phyloP scores from a whole-genome alignment of 2,329 filamentous ascomycete species.

The Epichloe sibirici region DNA sequence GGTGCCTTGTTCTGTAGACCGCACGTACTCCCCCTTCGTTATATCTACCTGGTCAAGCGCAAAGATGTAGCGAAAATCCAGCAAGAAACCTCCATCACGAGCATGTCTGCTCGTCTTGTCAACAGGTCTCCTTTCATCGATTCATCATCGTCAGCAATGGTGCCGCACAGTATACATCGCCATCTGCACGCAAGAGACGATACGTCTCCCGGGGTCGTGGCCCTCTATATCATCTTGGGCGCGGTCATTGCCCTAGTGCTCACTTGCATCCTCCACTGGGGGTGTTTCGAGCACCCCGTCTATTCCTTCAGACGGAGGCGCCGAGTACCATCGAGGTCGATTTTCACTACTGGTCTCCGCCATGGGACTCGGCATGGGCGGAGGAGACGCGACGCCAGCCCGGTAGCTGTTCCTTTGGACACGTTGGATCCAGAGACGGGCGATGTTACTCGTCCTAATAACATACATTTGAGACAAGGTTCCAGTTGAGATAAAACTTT shows the following conservation, averaged over 20 bases:
- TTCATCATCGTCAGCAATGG: background rate
- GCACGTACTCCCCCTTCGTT: too few relatives aligned
- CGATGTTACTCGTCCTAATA: background rate
- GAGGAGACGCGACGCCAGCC: background rate
- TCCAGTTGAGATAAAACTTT: too few relatives aligned
- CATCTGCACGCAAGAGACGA: background rate
- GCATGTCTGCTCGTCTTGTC: background rate
- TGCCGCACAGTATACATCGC: background rate
- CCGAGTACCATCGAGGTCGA: background rate
- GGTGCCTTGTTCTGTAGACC: too few relatives aligned
- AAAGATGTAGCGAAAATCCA: too few relatives aligned
- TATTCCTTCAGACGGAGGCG: background rate
- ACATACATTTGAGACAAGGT: background rate
- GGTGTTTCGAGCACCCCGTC: background rate
- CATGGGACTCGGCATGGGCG: background rate
- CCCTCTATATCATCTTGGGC: background rate
- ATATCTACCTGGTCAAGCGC: too few relatives aligned
- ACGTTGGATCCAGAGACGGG: background rate
- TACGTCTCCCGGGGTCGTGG: background rate
- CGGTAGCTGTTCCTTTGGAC: background rate
- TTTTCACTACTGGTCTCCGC: background rate
- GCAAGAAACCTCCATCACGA: background rate
- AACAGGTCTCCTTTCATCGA: too few relatives aligned
- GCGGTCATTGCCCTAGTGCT: background rate
- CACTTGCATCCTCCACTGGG: constrained; percentile 1